Percentiles rank a stretch among this genome's conserved stretches.
Conservation (phyloP, 2,329 filamentous ascomycete species). For the Penicillium italicum region DNA sequence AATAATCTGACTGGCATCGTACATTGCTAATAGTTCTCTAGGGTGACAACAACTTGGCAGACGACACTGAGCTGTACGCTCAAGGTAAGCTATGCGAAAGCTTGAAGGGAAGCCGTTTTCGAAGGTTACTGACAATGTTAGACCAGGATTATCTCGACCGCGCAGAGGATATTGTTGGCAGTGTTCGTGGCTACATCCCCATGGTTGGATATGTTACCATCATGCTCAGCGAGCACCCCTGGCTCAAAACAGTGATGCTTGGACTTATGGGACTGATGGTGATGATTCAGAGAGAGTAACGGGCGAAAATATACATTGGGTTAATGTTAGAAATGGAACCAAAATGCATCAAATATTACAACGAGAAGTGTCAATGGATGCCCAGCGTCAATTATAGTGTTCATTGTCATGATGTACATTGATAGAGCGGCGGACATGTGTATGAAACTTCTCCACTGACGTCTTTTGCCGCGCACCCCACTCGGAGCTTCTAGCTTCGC, state of each 20-base stretch:
- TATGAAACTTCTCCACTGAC: slow-evolving; percentile 15
- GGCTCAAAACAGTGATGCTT: slow-evolving; percentile 92
- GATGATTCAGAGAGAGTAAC: slow-evolving; percentile 81
- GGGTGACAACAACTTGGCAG: slow-evolving; percentile 91
- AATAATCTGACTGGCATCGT: neutral
- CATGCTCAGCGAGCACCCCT: slow-evolving; percentile 88
- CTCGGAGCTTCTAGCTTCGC: slow-evolving; percentile 16
- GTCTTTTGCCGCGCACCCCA: slow-evolving; percentile 15
- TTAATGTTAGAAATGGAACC: neutral
- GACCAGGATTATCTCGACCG: slow-evolving; percentile 85
- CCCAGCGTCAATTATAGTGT: neutral
- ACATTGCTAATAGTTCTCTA: neutral
- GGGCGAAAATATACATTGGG: neutral
- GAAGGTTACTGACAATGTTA: slow-evolving; percentile 27
- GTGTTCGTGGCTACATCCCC: slow-evolving; percentile 85
- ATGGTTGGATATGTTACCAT: slow-evolving; percentile 98
- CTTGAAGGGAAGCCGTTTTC: neutral
- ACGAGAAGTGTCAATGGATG: neutral
- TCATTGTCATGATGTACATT: neutral
- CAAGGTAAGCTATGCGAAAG: neutral
- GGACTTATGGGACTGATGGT: slow-evolving; percentile 94
- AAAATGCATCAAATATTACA: neutral
- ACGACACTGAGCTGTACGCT: slow-evolving; percentile 78
- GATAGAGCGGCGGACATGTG: neutral
- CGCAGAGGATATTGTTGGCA: slow-evolving; percentile 82